These are phyloP conservation scores for Pseudozyma sp. DNA, from an alignment of 1,284 basidiomycete species.

Conservation along the genomic window DNA sequence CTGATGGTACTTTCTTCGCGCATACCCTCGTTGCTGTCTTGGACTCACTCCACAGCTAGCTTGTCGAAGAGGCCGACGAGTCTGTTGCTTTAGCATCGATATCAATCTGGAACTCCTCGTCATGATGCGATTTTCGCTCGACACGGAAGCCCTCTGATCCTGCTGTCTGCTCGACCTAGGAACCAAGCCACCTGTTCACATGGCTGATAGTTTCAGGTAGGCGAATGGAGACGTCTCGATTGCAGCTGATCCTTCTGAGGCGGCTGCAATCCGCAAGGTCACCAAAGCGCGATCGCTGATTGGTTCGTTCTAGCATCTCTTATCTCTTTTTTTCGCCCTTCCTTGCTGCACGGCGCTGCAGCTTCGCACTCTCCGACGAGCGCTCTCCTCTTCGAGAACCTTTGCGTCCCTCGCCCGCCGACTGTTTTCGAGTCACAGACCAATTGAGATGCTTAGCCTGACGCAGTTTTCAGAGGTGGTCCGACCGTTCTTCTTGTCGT, in stretches of 20 bases:
- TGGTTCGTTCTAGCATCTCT: slow-evolving; percentile 14
- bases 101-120: neutral
- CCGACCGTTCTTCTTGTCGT: neutral
- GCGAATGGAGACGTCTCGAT: no score
- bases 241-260: neutral
- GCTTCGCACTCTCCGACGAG: neutral
- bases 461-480: slow-evolving; percentile 22
- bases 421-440: slow-evolving; percentile 18
- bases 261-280: neutral
- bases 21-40: neutral
- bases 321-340: neutral
- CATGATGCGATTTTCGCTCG: no score
- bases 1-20: neutral
- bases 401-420: neutral
- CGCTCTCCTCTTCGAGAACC: neutral
- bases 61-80: no score
- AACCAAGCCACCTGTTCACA: no score
- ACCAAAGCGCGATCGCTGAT: slow-evolving; percentile 26
- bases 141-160: no score
- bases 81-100: no score
- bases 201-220: no score
- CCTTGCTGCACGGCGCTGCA: neutral
- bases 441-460: slow-evolving; percentile 17
- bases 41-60: no score
- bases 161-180: no score